Conservation (phyloP, 768 basidiomycete species). For the Naganishia randhawae region DNA sequence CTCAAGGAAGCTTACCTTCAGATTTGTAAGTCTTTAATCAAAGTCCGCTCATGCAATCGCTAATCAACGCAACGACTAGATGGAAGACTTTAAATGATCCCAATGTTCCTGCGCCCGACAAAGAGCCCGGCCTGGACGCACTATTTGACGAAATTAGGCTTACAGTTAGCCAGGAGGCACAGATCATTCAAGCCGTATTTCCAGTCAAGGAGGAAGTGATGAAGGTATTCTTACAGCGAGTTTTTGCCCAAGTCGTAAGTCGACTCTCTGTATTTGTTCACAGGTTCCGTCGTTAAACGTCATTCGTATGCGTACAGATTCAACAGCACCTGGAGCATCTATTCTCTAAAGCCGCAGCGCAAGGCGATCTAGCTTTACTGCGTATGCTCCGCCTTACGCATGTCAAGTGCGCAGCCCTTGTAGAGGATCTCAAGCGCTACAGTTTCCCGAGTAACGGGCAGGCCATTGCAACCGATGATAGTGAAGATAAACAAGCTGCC, state of each 20-base stretch:
- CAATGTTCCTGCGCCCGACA: constrained; percentile 67
- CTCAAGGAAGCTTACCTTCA: neutral
- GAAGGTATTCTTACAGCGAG: constrained; percentile 94
- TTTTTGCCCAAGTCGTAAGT: constrained; percentile 93
- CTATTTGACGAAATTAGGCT: constrained; percentile 80
- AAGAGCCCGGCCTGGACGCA: constrained; percentile 71
- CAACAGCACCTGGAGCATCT: constrained; percentile 94
- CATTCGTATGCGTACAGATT: constrained; percentile 59
- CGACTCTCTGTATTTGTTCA: neutral
- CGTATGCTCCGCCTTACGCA: constrained; percentile 87
- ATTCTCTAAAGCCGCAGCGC: constrained; percentile 65
- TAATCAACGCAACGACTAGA: constrained; percentile 53
- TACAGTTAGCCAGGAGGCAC: constrained; percentile 90
- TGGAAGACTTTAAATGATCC: constrained; percentile 81
- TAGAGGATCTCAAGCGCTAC: constrained; percentile 87
- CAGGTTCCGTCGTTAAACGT: neutral
- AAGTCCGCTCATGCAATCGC: neutral
- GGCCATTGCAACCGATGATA: neutral
- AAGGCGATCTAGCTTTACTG: constrained; percentile 85
- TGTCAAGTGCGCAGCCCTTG: constrained; percentile 66
- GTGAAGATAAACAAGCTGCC: constrained; percentile 47
- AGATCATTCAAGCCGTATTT: constrained; percentile 98
- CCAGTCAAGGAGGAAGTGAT: constrained; percentile 93
- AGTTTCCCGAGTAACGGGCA: constrained; percentile 63
- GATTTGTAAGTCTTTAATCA: neutral